phyloP scores from a whole-genome alignment of 1,139 yeast genomes.

The Yamadazyma songkhlaensis region DNA sequence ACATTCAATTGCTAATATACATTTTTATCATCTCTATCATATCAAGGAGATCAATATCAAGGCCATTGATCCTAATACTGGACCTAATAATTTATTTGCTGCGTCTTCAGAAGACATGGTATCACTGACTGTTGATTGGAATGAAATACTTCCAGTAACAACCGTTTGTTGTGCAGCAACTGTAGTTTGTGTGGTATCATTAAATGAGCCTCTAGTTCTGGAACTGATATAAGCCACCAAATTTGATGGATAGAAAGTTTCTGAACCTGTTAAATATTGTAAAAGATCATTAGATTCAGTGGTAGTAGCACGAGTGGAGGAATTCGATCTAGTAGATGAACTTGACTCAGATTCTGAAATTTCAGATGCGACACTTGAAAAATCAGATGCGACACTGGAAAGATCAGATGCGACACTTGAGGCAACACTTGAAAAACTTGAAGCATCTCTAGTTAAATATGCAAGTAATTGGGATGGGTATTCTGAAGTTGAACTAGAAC shows the following conservation, averaged over 20 bases:
- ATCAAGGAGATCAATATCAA: constrained; percentile 2
- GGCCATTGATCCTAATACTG: constrained; percentile 8
- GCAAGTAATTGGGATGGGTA: constrained; percentile 6
- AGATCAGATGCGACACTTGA: too few species aligned
- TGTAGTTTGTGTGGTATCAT: not conserved
- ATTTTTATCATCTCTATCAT: not conserved
- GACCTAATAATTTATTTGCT: constrained; percentile 8
- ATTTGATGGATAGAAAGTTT: constrained; percentile 5
- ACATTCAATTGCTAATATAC: not conserved
- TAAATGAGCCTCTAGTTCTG: not conserved
- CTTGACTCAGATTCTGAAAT: not conserved
- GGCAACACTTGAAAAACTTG: not conserved
- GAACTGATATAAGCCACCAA: constrained; percentile 6
- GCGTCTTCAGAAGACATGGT: constrained; percentile 8
- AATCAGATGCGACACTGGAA: not conserved
- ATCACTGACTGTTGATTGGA: constrained; percentile 1
- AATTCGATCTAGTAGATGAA: not conserved
- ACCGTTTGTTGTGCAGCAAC: constrained; percentile 2
- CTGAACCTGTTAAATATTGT: constrained; percentile 1
- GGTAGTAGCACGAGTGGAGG: not conserved
- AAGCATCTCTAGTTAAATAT: constrained; percentile 2
- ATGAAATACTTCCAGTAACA: not conserved
- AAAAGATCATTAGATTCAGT: not conserved
- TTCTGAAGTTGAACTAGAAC: not conserved
- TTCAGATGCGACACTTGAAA: not conserved